Base-by-base conservation (phyloP, 192 early-diverging fungal genomes). In the Entomortierella parvispora region DNA sequence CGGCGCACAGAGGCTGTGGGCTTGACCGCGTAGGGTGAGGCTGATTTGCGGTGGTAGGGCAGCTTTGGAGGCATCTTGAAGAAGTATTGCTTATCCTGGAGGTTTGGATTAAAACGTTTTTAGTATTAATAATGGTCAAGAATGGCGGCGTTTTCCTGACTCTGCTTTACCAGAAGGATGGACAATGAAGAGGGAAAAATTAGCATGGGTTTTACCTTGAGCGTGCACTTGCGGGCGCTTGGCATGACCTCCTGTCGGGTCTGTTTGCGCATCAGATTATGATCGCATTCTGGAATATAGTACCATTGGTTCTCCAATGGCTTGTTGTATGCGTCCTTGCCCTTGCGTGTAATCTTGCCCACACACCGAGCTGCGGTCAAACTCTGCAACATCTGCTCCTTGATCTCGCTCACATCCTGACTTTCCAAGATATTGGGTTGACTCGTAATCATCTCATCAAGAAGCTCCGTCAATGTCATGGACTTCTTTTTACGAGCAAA, bases 41-140 rank as follows among this genome's bases (percentile, higher is more conserved):
- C 50, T 0, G 74, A 68, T 40, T 77, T 77, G 37, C 85, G 81
- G 34, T 87, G 80, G 49, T 81, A 80, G 29, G 81, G 79, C 46
- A 87, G 61, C 75, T 87, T 87, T 40, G 85, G 85, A 32, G 85
- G 85, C 60, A 87, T 87, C 52, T 81, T 81, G 80, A 81, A 87
- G 66, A 87, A 87, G 58, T 86, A 86, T 71, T 76, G 71, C 46
- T 76, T 76, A 28, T 76, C 71, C 71, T 76, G 29, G 8, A 2
- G 32, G 11, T 31, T 52, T 3, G 37, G 37, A 40, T 40, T 12
- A 12, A 40, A 9, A 9, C 12, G 37, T 12, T 9, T 5, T 40
- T 40, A 9, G 37, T 40, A 52, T 28, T 2, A 28, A 31, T 2
- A n/a, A n/a, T n/a, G n/a, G n/a, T n/a, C n/a, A n/a, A n/a, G n/a